Evolutionary conservation across 2,329 filamentous ascomycete species (phyloP).

Genomic region (Zasmidium citrigriseum): DNA sequence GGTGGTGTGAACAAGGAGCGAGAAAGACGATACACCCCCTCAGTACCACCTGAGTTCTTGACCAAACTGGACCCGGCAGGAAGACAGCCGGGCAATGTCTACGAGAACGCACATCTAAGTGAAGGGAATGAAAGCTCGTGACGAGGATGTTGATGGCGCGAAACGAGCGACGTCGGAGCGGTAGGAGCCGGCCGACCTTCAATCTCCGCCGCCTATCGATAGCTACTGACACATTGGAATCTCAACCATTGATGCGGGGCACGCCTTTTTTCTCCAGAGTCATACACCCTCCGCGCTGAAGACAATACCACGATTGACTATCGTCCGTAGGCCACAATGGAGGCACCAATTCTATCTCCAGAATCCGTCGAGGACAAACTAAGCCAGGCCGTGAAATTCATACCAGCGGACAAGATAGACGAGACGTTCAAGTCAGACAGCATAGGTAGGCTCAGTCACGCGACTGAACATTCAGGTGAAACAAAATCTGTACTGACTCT

Average conservation of each 20-base stretch:
- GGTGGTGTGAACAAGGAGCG: slow-evolving; percentile 89
- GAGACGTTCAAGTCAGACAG: slow-evolving; percentile 57
- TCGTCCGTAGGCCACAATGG: slow-evolving; percentile 1
- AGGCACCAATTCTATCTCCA: slow-evolving; percentile 16
- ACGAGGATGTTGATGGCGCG: background rate
- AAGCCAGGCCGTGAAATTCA: slow-evolving; percentile 30
- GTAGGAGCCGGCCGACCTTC: slow-evolving; percentile 5
- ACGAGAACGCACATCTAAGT: slow-evolving; percentile 31
- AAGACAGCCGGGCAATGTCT: slow-evolving; percentile 35
- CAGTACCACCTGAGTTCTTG: slow-evolving; percentile 89
- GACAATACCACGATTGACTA: background rate
- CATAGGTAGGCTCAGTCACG: slow-evolving; percentile 40
- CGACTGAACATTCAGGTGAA: background rate
- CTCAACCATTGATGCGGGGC: background rate
- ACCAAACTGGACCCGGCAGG: slow-evolving; percentile 72
- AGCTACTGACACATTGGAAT: no score
- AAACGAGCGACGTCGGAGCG: slow-evolving; percentile 3
- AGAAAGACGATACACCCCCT: slow-evolving; percentile 93
- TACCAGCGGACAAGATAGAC: slow-evolving; percentile 55
- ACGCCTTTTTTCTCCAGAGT: background rate
- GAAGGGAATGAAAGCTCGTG: slow-evolving; percentile 11
- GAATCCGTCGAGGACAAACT: slow-evolving; percentile 34
- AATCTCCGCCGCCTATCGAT: slow-evolving; percentile 1
- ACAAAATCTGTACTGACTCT: slow-evolving; percentile 1
- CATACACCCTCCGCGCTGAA: background rate